phyloP scores from a whole-genome alignment of 305 asterid species.

The Plantago rigida region DNA sequence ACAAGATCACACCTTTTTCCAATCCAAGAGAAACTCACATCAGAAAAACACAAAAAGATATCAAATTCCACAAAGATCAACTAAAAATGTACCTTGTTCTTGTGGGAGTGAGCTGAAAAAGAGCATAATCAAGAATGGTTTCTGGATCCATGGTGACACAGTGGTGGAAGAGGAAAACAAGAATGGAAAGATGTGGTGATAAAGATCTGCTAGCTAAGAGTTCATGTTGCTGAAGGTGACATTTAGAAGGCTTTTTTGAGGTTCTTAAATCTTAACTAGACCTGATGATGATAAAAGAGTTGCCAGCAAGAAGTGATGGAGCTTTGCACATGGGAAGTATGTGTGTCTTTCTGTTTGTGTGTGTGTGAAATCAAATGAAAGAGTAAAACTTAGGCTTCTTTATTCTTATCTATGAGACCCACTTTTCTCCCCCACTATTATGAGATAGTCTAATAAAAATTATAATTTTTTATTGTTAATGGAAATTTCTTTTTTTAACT shows the following conservation, averaged over 20 bases:
- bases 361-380: slow-evolving; percentile 12
- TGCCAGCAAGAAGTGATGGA: slow-evolving; percentile 65
- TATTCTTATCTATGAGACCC: slow-evolving; percentile 9
- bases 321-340: slow-evolving; percentile 57
- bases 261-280: slow-evolving; percentile 49
- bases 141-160: slow-evolving; percentile 44
- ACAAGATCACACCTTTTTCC: slow-evolving; percentile 66
- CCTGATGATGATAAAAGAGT: slow-evolving; percentile 27
- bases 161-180: slow-evolving; percentile 16
- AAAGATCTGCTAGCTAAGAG: slow-evolving; percentile 19
- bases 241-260: slow-evolving; percentile 24
- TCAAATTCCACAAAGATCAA: slow-evolving; percentile 8
- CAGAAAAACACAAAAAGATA: slow-evolving; percentile 6
- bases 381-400: slow-evolving; percentile 2
- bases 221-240: slow-evolving; percentile 44
- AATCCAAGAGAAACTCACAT: slow-evolving; percentile 26
- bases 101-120: slow-evolving; percentile 76
- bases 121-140: slow-evolving; percentile 60
- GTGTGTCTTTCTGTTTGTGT: slow-evolving; percentile 8
- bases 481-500: no score
- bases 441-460: no score
- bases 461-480: no score
- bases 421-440: slow-evolving; percentile 1
- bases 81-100: slow-evolving; percentile 53
- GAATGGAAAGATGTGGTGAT: not conserved